Conservation (phyloP, 139 green algal species). For the Medakamo hakoo region DNA sequence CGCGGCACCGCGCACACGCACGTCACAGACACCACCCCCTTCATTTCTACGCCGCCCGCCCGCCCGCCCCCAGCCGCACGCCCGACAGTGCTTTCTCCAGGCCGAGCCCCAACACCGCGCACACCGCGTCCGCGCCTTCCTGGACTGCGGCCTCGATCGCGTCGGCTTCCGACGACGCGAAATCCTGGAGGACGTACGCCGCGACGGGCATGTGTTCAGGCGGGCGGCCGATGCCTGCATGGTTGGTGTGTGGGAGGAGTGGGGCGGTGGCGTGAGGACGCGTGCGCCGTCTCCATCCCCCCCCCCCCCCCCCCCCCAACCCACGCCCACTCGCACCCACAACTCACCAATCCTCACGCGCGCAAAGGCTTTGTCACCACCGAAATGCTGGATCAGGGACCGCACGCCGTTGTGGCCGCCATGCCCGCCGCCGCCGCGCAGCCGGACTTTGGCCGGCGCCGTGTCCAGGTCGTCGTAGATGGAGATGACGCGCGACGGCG, state of each 20-base stretch:
- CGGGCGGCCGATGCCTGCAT: slow-evolving; percentile 71
- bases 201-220: slow-evolving; percentile 26
- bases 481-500: slow-evolving; percentile 35
- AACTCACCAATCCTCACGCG: slow-evolving; percentile 59
- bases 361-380: slow-evolving; percentile 47
- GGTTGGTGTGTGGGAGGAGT: too few relatives aligned
- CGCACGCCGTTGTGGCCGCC: slow-evolving; percentile 90
- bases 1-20: too few relatives aligned
- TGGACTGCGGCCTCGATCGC: slow-evolving; percentile 38
- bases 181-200: slow-evolving; percentile 56
- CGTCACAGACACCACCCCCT: too few relatives aligned
- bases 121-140: slow-evolving; percentile 25
- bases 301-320: too few relatives aligned
- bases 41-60: slow-evolving; percentile 1
- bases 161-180: slow-evolving; percentile 41
- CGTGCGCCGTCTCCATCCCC: too few relatives aligned
- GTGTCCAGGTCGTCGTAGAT: slow-evolving; percentile 81
- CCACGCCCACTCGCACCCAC: too few relatives aligned
- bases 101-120: slow-evolving; percentile 35
- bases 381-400: slow-evolving; percentile 61
- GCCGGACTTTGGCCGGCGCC: slow-evolving; percentile 26
- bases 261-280: too few relatives aligned
- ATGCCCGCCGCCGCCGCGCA: slow-evolving; percentile 64
- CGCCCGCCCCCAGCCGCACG: slow-evolving; percentile 12
- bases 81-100: slow-evolving; percentile 49